A percentile compares a stretch with the other conserved stretches of the same genome.
Conservation (phyloP, 176 grass and related monocot species). For the Pharus latifolius region DNA sequence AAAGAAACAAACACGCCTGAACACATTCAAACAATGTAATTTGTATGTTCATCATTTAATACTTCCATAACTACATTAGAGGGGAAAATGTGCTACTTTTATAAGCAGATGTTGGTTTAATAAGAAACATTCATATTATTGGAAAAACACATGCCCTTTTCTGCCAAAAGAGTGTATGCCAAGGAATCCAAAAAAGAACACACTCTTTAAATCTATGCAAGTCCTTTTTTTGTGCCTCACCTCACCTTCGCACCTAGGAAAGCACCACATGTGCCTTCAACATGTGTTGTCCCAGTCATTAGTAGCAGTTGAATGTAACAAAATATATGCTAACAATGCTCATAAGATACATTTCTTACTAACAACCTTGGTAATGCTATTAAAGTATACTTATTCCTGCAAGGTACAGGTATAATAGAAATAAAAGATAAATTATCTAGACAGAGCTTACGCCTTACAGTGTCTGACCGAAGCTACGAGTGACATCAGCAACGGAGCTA, state of each 20-base stretch:
- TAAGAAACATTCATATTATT: no score
- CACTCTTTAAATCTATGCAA: no score
- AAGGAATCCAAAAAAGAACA: no score
- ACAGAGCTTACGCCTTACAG: constrained; percentile 55
- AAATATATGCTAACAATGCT: background rate
- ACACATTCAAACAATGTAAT: no score
- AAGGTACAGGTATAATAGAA: background rate
- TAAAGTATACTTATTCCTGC: background rate
- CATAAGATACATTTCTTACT: background rate
- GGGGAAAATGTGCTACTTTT: no score
- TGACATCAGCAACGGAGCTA: constrained; percentile 68
- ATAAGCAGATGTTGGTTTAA: no score
- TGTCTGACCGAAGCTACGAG: constrained; percentile 57
- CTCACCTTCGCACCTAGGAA: background rate
- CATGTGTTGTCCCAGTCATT: background rate
- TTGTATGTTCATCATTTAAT: no score
- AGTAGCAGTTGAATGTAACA: background rate
- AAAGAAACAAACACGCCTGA: no score
- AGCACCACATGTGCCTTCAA: background rate
- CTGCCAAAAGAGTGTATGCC: no score
- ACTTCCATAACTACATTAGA: no score
- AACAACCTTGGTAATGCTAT: background rate
- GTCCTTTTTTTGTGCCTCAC: no score
- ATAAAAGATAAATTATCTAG: constrained; percentile 12
- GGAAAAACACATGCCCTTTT: no score